A percentile compares a stretch with the other conserved stretches of the same genome.
Conservation (phyloP, 148 eudicot genomes). For the Vaccinium vitisidaea region DNA sequence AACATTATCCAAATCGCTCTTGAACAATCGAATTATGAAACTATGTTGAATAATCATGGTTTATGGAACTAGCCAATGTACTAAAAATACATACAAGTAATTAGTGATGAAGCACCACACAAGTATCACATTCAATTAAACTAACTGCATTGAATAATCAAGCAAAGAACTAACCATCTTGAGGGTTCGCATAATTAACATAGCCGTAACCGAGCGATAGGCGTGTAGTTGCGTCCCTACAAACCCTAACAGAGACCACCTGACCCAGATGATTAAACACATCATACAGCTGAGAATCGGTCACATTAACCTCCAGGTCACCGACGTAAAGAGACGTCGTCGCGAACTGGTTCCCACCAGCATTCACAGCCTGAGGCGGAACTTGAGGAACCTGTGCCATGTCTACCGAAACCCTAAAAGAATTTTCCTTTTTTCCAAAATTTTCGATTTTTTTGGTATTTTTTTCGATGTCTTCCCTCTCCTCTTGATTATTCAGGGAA, state of each 20-base stretch:
- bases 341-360: conserved; percentile 32
- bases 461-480: conserved; percentile 54
- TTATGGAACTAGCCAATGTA: not conserved
- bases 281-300: conserved; percentile 61
- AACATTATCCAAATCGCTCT: not conserved
- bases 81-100: not conserved
- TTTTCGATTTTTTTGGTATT: conserved; percentile 26
- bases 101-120: not conserved
- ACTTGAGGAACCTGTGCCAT: conserved; percentile 57
- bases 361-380: conserved; percentile 39
- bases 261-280: conserved; percentile 56
- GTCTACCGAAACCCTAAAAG: conserved; percentile 16
- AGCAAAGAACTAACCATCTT: conserved; percentile 41
- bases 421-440: conserved; percentile 16
- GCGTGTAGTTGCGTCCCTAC: conserved; percentile 52
- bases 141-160: not conserved
- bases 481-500: conserved; percentile 56
- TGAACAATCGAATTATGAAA: too few species aligned
- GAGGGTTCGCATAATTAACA: conserved; percentile 57
- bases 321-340: conserved; percentile 70
- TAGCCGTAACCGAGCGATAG: conserved; percentile 77
- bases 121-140: not conserved
- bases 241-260: conserved; percentile 70
- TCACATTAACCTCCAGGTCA: conserved; percentile 61
- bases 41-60: not conserved